Conservation (phyloP, 192 early-diverging fungal genomes). For the Allomyces macrogynus region DNA sequence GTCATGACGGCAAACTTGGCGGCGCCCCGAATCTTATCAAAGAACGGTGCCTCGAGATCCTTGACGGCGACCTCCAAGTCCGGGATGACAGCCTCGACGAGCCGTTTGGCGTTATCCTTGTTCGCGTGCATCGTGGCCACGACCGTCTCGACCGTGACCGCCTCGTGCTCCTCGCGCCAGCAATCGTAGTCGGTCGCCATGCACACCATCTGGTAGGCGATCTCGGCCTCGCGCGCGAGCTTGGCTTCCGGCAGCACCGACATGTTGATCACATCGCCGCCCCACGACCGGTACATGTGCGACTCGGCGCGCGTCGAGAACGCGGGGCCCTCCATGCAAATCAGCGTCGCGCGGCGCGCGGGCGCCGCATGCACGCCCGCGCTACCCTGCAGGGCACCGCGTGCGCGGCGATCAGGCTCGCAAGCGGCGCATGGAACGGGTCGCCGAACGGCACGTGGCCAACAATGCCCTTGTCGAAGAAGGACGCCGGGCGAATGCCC, state of each 20-base stretch:
- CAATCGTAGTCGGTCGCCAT: slow-evolving; percentile 99
- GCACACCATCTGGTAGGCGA: slow-evolving; percentile 95
- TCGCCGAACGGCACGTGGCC: slow-evolving; percentile 88
- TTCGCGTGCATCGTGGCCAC: slow-evolving; percentile 79
- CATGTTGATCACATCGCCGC: slow-evolving; percentile 95
- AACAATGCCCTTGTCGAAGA: slow-evolving; percentile 82
- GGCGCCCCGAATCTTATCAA: slow-evolving; percentile 47
- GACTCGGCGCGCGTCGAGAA: slow-evolving; percentile 97
- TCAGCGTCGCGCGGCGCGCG: slow-evolving; percentile 62
- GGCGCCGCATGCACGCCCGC: slow-evolving; percentile 28
- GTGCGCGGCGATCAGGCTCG: slow-evolving; percentile 45
- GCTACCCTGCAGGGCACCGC: slow-evolving; percentile 10
- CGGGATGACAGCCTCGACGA: slow-evolving; percentile 61
- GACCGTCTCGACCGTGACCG: slow-evolving; percentile 66
- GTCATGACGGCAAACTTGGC: slow-evolving; percentile 79
- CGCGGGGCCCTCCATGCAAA: slow-evolving; percentile 97
- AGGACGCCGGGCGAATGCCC: slow-evolving; percentile 79
- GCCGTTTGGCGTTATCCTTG: slow-evolving; percentile 53
- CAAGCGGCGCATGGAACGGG: slow-evolving; percentile 63
- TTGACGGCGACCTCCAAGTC: slow-evolving; percentile 40
- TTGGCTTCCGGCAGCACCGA: slow-evolving; percentile 88
- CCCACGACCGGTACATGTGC: slow-evolving; percentile 84
- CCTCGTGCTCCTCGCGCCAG: slow-evolving; percentile 57
- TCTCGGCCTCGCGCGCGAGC: slow-evolving; percentile 91
- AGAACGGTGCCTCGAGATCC: slow-evolving; percentile 25